Evolutionary conservation across 129 eudicot species (phyloP), one percentile per base, ranked within the genome.

Genomic region (Chrysanthemum seticuspe): DNA sequence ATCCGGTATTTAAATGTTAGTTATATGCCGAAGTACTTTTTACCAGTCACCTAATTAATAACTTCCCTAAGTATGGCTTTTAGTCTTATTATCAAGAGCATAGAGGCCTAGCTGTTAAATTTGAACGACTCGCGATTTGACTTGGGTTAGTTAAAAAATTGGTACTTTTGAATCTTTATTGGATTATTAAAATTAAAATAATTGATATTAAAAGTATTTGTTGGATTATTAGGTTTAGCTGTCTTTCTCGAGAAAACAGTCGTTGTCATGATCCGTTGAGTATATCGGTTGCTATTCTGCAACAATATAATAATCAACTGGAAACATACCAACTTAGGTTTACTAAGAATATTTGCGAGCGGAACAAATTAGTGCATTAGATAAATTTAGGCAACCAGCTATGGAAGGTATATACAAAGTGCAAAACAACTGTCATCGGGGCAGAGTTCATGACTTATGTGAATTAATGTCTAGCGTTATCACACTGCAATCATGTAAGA

Each of bases 281-380:
- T 66, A 64, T 72, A 55, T 94, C 97, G 48, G 82, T 88, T 72
- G 83, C 94, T 66, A 79, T 90, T 83, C 83, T 94, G 34, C 93
- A 86, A 72, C 88, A 90, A 60, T 94, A 85, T 72, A 80, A 72
- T 67, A 82, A 90, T 79, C 87, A 79, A 13, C 94, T 96, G 21
- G 94, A 95, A 73, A 83, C 79, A 82, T 94, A 95, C 82, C 97
- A 95, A 90, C 88, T 94, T 83, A 96, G 99, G 53, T 95, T 75
- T 76, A 95, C 91, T 15, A 95, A 90, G 74, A 74, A 73, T 95
- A 83, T 85, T 88, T 95, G 75, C 86, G 97, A 47, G 79, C 81
- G 3, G 96, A 96, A 63, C 84, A 86, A 79, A 91, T 94, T 81
- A 87, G 71, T 44, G 74, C 78, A 51, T 74, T 90, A 72, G 98